A percentile compares a stretch with the other conserved stretches of the same genome.
phyloP scores from a whole-genome alignment of 345 rosid species.

The Salix arbutifolia region DNA sequence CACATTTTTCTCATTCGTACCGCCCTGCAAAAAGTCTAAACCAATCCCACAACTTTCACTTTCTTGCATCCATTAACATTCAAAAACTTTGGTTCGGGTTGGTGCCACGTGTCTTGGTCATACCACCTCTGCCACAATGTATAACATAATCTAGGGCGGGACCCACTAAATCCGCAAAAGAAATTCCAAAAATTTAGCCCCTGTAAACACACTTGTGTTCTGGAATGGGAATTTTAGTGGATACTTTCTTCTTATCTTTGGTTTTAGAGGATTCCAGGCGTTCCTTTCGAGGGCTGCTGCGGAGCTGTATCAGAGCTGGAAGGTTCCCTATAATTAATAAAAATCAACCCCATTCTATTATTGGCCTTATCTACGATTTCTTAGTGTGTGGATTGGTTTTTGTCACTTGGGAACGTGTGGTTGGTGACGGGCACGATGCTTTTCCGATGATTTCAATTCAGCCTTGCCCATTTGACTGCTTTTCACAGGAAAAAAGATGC shows the following conservation, averaged over 20 bases:
- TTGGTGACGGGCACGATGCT: too few species aligned
- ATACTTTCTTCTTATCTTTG: neutral
- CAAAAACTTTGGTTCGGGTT: neutral
- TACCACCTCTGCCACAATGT: neutral
- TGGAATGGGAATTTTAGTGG: neutral
- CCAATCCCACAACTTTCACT: neutral
- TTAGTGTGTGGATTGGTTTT: too few species aligned
- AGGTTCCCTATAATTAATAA: neutral
- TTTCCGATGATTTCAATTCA: too few species aligned
- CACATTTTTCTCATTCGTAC: constrained; percentile 39
- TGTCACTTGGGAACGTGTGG: too few species aligned
- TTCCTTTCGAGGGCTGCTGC: neutral
- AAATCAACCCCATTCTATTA: too few species aligned
- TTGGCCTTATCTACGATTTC: too few species aligned
- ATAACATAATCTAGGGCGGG: neutral
- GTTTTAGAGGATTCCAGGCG: neutral
- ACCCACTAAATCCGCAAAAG: constrained; percentile 7
- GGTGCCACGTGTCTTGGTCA: constrained; percentile 20
- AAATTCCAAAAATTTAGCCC: neutral
- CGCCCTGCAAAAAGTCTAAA: neutral
- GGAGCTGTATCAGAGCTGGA: constrained; percentile 30
- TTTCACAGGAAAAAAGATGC: too few species aligned
- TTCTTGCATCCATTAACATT: neutral
- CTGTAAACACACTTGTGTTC: neutral
- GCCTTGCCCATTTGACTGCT: too few species aligned